phyloP scores from a whole-genome alignment of 2,329 filamentous ascomycete species.

The Helotiales sp. region DNA sequence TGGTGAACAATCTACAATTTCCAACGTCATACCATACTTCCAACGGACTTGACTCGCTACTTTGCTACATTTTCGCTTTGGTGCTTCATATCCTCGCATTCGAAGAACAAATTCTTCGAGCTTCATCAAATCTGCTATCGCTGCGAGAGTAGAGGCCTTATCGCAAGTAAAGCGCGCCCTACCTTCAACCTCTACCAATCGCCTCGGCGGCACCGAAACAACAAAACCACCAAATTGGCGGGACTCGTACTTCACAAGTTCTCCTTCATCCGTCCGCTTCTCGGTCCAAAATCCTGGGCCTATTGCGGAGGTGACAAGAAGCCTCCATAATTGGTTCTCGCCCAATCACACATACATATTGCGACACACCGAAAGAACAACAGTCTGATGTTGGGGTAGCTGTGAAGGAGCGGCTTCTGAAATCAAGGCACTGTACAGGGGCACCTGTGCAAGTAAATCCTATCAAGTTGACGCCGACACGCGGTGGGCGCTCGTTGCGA shows the following conservation, averaged over 20 bases:
- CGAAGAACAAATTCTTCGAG: neutral
- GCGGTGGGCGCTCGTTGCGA: conserved; percentile 55
- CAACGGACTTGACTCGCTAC: neutral
- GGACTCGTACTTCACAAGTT: conserved; percentile 71
- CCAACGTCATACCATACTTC: conserved; percentile 7
- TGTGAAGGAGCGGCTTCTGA: conserved; percentile 19
- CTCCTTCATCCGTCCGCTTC: conserved; percentile 82
- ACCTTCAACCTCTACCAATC: conserved; percentile 11
- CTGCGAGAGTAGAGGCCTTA: neutral
- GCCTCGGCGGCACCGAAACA: conserved; percentile 34
- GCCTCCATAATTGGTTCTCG: conserved; percentile 79
- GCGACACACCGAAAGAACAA: conserved; percentile 7
- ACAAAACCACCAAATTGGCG: conserved; percentile 85
- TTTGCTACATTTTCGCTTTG: neutral
- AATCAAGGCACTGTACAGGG: conserved; percentile 33
- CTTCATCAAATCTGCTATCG: neutral
- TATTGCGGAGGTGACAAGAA: conserved; percentile 96
- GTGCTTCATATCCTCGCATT: neutral
- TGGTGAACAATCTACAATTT: conserved; percentile 2
- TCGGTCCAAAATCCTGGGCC: conserved; percentile 91
- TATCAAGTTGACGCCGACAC: conserved; percentile 51
- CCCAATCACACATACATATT: conserved; percentile 11
- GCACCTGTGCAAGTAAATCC: conserved; percentile 37
- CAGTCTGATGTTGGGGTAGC: conserved; percentile 14
- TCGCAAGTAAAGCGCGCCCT: neutral